These are phyloP conservation scores for Rhododendron mucronatum DNA, from an alignment of 148 eudicot species.

Conservation along the genomic window DNA sequence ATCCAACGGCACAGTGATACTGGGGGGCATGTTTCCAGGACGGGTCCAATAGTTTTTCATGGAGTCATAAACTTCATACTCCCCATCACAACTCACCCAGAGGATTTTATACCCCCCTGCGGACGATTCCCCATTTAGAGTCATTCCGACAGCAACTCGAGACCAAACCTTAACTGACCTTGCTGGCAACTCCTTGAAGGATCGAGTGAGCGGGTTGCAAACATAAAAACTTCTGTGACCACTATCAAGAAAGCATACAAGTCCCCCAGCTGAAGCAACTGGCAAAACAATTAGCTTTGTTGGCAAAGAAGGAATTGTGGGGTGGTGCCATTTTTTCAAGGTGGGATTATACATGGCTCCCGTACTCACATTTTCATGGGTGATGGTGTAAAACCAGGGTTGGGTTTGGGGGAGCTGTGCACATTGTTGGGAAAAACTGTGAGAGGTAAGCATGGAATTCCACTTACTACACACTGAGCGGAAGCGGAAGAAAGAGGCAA, in stretches of 20 bases:
- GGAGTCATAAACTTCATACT: conserved; percentile 80
- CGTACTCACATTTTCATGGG: conserved; percentile 56
- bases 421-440: conserved; percentile 66
- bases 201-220: conserved; percentile 75
- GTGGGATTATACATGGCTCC: conserved; percentile 81
- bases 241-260: conserved; percentile 74
- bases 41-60: conserved; percentile 50
- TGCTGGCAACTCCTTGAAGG: conserved; percentile 74
- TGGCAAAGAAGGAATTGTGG: conserved; percentile 50
- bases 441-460: conserved; percentile 63
- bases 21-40: conserved; percentile 50
- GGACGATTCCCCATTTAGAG: conserved; percentile 36
- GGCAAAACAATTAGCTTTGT: conserved; percentile 64
- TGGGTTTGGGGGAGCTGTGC: conserved; percentile 46
- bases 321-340: conserved; percentile 76
- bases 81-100: conserved; percentile 83
- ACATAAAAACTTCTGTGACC: conserved; percentile 66
- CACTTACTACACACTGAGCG: conserved; percentile 77
- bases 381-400: conserved; percentile 85
- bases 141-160: conserved; percentile 84
- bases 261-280: conserved; percentile 93
- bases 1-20: conserved; percentile 62
- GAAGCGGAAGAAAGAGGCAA: conserved; percentile 73
- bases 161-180: conserved; percentile 81
- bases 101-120: conserved; percentile 62